A percentile compares a stretch with the other conserved stretches of the same genome.
These are phyloP conservation scores for Arabidopsis lyrata DNA, from an alignment of 441 rosid species.

Conservation along the genomic window DNA sequence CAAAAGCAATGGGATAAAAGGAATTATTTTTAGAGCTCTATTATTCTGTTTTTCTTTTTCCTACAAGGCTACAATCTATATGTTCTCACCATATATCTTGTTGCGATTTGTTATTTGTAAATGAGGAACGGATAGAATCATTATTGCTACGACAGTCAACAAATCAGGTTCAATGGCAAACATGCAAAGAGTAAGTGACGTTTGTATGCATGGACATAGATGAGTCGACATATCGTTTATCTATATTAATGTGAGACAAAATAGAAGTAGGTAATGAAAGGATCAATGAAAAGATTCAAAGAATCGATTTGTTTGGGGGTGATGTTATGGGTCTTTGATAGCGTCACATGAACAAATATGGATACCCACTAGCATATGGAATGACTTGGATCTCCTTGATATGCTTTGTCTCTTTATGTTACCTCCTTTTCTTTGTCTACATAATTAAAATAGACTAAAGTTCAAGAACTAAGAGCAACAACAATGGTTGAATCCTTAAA, in stretches of 20 bases:
- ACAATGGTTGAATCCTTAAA: no score
- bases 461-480: no score
- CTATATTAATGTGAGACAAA: constrained; percentile 40
- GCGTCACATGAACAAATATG: constrained; percentile 49
- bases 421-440: constrained; percentile 30
- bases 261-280: constrained; percentile 28
- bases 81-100: not conserved
- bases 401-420: constrained; percentile 41
- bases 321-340: constrained; percentile 47
- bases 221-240: constrained; percentile 32
- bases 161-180: constrained; percentile 18
- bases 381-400: constrained; percentile 38
- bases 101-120: constrained; percentile 2
- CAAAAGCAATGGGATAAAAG: not conserved
- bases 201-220: constrained; percentile 37
- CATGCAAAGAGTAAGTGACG: constrained; percentile 37
- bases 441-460: not conserved
- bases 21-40: not conserved
- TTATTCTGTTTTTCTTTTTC: no score
- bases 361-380: constrained; percentile 49
- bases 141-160: constrained; percentile 9
- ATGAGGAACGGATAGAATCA: not conserved
- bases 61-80: no score
- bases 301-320: constrained; percentile 26
- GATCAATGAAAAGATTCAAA: constrained; percentile 26